Percentiles rank a stretch among this genome's conserved stretches.
These are phyloP conservation scores for Omphalotus olearius DNA, from an alignment of 1,284 basidiomycete species.

Conservation along the genomic window DNA sequence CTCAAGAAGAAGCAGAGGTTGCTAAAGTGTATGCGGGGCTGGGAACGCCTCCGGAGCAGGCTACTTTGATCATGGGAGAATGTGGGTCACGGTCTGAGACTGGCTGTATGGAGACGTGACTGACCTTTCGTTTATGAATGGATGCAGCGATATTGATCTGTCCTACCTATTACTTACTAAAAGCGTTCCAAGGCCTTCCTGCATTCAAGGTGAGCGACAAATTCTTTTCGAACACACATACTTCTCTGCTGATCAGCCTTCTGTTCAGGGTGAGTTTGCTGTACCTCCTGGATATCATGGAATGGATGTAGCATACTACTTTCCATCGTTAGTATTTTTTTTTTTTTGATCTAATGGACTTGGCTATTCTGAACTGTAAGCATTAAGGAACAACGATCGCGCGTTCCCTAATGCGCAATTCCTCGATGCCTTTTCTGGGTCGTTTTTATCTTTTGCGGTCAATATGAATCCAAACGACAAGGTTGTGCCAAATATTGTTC, in stretches of 20 bases:
- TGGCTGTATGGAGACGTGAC: background rate
- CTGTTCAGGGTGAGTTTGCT: constrained; percentile 19
- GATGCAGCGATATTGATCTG: constrained; percentile 20
- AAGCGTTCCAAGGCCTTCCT: constrained; percentile 11
- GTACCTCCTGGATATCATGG: constrained; percentile 21
- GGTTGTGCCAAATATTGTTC: constrained; percentile 10
- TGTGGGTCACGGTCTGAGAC: constrained; percentile 1
- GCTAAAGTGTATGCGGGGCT: constrained; percentile 17
- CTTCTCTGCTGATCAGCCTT: background rate
- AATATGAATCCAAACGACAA: constrained; percentile 17
- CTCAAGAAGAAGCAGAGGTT: constrained; percentile 16
- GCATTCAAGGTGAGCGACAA: constrained; percentile 9
- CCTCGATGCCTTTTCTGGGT: constrained; percentile 16
- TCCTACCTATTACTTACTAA: constrained; percentile 17
- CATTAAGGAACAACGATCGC: background rate
- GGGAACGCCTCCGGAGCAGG: constrained; percentile 21
- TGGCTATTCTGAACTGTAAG: background rate
- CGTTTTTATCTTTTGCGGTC: constrained; percentile 17
- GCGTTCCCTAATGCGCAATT: constrained; percentile 16
- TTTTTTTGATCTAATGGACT: background rate
- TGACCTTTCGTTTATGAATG: background rate
- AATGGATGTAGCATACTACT: constrained; percentile 20
- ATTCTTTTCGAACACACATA: background rate
- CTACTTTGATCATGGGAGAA: constrained; percentile 16
- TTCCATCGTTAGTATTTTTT: constrained; percentile 11